These are phyloP conservation scores for Picea mariana DNA, from an alignment of 83 land plant species.

Conservation along the genomic window DNA sequence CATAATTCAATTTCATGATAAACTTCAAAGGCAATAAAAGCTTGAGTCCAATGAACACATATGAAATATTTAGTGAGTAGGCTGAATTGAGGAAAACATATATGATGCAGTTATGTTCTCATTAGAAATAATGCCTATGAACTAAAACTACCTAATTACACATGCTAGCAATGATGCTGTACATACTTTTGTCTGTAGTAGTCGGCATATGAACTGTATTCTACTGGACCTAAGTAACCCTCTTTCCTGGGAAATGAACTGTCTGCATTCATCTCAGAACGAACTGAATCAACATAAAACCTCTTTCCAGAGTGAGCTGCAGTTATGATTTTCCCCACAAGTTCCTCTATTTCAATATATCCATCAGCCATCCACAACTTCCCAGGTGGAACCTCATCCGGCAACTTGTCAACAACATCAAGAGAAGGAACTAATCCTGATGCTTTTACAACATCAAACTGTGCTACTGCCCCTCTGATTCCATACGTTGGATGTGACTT, in stretches of 20 bases:
- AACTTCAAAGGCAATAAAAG: neutral
- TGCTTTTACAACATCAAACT: conserved; percentile 92
- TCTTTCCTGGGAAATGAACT: conserved; percentile 97
- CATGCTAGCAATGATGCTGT: neutral
- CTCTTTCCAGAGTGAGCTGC: conserved; percentile 99
- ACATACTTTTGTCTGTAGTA: conserved; percentile 97
- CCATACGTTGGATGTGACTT: conserved; percentile 97
- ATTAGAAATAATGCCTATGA: neutral
- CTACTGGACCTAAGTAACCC: conserved; percentile 95
- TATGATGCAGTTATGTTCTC: neutral
- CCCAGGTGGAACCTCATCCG: conserved; percentile 34
- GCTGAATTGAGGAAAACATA: neutral
- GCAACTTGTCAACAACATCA: conserved; percentile 20
- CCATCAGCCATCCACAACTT: conserved; percentile 83
- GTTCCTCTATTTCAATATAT: conserved; percentile 44
- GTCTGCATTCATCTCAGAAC: conserved; percentile 85
- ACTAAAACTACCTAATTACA: neutral
- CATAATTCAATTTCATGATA: neutral
- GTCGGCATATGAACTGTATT: conserved; percentile 98
- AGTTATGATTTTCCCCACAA: conserved; percentile 89
- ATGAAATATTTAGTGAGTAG: neutral
- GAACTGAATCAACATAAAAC: conserved; percentile 93
- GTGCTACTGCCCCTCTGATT: conserved; percentile 95
- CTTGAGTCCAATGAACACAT: neutral
- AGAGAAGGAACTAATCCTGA: conserved; percentile 78